These are phyloP conservation scores for Diddensiella transvaalensis DNA, from an alignment of 805 yeast genomes.

Conservation along the genomic window DNA sequence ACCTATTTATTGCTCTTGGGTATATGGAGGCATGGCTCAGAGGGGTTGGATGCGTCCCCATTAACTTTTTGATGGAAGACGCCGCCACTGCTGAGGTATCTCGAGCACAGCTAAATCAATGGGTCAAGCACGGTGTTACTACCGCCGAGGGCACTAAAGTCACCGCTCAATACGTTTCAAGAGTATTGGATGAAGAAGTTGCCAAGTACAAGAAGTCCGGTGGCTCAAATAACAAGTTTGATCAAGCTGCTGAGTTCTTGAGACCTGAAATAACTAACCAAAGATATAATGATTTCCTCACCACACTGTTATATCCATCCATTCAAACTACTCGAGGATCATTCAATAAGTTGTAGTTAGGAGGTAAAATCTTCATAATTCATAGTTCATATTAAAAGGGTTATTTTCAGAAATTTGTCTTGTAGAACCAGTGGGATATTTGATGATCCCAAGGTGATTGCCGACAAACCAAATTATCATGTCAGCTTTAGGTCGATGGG, in stretches of 20 bases:
- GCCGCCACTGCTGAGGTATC: conserved; percentile 81
- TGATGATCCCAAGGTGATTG: not conserved
- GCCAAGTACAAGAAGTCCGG: conserved; percentile 46
- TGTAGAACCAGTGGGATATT: not conserved
- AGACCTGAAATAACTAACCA: conserved; percentile 64
- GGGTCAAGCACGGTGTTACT: conserved; percentile 61
- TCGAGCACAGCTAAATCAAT: conserved; percentile 67
- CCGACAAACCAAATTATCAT: conserved; percentile 2
- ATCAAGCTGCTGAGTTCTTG: conserved; percentile 54
- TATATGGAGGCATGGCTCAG: conserved; percentile 75
- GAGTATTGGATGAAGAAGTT: conserved; percentile 54
- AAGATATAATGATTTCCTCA: conserved; percentile 61
- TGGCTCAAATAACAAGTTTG: conserved; percentile 48
- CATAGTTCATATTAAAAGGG: not conserved
- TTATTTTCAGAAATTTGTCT: not conserved
- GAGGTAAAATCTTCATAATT: not conserved
- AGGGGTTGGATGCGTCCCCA: conserved; percentile 69
- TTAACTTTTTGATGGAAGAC: conserved; percentile 72
- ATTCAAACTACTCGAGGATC: conserved; percentile 10
- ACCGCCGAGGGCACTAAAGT: conserved; percentile 55
- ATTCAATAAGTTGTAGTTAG: conserved; percentile 4
- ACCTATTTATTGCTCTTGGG: conserved; percentile 59
- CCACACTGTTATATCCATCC: conserved; percentile 51
- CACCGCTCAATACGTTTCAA: conserved; percentile 47
- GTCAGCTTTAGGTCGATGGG: conserved; percentile 17